Evolutionary conservation across 75 land plant species (phyloP), one percentile per base, ranked within the genome.

Genomic region (Cunninghamia lanceolata): DNA sequence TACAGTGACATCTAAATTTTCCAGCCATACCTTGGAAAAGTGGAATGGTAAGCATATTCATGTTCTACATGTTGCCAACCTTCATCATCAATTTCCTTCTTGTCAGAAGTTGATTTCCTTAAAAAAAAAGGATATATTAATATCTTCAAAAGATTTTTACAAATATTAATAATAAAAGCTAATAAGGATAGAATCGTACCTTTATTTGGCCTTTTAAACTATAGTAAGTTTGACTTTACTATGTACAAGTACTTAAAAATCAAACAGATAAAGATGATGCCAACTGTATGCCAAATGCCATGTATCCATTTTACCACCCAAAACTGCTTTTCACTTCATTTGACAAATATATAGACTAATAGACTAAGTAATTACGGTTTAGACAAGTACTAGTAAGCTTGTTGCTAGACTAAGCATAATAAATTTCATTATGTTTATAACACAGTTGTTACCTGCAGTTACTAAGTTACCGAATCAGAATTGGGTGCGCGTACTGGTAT

Each of bases 1-100:
- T 16, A 42, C 7, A 78, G 8, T 25, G 79, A 19, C 45, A 78
- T 7, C 28, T 40, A 28, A 43, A 42, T 78, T 39, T 78, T 16
- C 82, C 46, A 78, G 30, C 2, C 82, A 42, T 36, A 80, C 82
- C 82, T 40, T 80, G 82, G n/a, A 15, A 80, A 80, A 43, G 21
- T 14, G 21, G 82, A 39, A 80, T n/a, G 9, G 82, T 43, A 43
- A 80, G 28, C 47, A 25, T 80, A 8, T 43, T 80, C 82, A 80
- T 43, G 19, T 25, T 45, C 82, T 80, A 80, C 82, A 8, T 42
- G 82, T 43, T 80, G 82, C 82, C 82, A 80, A 80, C 28, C 50
- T 9, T 80, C 47, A 43, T 80, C 47, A 25, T 80, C 82, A 80
- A 43, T 43, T 28, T 45, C 46, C 50, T 80, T 80, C 15, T 80